Base-by-base conservation (phyloP, 73 alveolate species). In the Paraurostyla sp. region DNA sequence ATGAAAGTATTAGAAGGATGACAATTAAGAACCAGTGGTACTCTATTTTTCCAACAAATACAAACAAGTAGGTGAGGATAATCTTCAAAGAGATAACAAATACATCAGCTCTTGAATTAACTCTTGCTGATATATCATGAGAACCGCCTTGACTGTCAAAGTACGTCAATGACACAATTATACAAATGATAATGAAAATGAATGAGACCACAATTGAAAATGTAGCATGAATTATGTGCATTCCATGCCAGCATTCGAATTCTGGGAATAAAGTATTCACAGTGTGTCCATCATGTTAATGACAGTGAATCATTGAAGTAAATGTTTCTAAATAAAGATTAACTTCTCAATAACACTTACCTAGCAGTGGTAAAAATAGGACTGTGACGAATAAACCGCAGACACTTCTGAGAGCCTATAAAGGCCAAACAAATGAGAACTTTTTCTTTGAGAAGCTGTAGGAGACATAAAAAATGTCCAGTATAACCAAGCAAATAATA, bases 401-500 rank as follows among this genome's bases (percentile, higher is more conserved):
- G 7, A 86, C 94, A 25, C 90, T 76, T 50, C 93, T 86, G 30
- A 91, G 75, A 33, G 91, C 89, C 38, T 87, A 45, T 25, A 91
- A 42, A 33, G 96, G 96, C 96, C 96, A 91, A 27, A 83, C 85
- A 23, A 83, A 84, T 29, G 89, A 54, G 88, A 91, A 91, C 62
- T 80, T 87, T 57, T 91, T 91, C 85, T 78, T 75, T 0, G 92
- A 59, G 54, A 91, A 91, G 41, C 90, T 60, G 71, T 91, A 91
- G 30, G 94, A 87, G 11, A 91, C 96, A 60, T 91, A 91, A 33
- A 91, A 73, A 32, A 91, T 75, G 76, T 91, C 96, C 33, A 87
- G 42, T 20, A 92, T 92, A 27, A 92, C 86, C 46, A 92, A 82
- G 40, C 85, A 83, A 25, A 92, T 81, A 0, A 88, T 43, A 51